phyloP scores from a whole-genome alignment of 805 yeast genomes.

The Wickerhamomyces silvicola region DNA sequence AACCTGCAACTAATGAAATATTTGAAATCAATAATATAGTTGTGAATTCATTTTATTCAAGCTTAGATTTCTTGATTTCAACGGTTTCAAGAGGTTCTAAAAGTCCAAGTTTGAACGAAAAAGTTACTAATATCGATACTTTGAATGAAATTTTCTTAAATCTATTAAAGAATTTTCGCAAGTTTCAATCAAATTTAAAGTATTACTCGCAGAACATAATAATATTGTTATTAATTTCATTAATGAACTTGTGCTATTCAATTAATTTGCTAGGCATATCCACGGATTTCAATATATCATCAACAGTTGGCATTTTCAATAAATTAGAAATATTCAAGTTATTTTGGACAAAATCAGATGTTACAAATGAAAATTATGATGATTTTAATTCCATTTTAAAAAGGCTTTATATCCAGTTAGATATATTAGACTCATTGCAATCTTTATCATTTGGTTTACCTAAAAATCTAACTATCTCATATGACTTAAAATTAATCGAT shows the following conservation, averaged over 20 bases:
- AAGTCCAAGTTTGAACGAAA: too few species aligned
- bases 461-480: constrained; percentile 19
- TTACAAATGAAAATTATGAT: constrained; percentile 16
- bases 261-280: constrained; percentile 54
- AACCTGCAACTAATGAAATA: constrained; percentile 23
- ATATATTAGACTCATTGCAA: constrained; percentile 46
- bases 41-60: constrained; percentile 26
- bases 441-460: constrained; percentile 47
- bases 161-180: constrained; percentile 26
- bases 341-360: constrained; percentile 11
- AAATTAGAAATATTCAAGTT: constrained; percentile 46
- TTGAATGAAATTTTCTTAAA: constrained; percentile 18
- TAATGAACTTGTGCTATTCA: constrained; percentile 46
- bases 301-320: constrained; percentile 47
- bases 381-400: constrained; percentile 22
- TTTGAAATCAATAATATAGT: constrained; percentile 26
- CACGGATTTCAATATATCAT: constrained; percentile 48
- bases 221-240: constrained; percentile 30
- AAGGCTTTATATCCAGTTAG: constrained; percentile 42
- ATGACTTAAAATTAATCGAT: constrained; percentile 13
- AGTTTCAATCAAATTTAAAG: constrained; percentile 22
- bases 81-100: background rate
- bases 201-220: constrained; percentile 25
- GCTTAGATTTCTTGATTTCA: constrained; percentile 23
- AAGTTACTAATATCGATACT: too few species aligned